These are phyloP conservation scores for Heliamphora exappendiculata DNA, from an alignment of 148 eudicot species.

Conservation along the genomic window DNA sequence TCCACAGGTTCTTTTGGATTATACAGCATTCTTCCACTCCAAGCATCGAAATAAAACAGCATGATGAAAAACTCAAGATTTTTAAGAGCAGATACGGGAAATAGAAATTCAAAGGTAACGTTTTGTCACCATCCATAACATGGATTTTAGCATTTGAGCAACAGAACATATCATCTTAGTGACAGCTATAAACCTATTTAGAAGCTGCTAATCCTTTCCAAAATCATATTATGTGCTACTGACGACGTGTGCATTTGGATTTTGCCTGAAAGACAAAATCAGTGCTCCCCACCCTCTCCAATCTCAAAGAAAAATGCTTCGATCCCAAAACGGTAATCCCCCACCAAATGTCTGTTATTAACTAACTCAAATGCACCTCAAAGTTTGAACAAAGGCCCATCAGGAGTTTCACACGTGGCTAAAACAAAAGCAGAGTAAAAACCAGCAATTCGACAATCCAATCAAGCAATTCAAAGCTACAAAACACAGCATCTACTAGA, in stretches of 20 bases:
- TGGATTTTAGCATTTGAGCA: background rate
- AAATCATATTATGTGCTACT: background rate
- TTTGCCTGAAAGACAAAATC: background rate
- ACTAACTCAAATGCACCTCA: background rate
- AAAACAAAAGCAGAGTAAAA: background rate
- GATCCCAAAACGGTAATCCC: background rate
- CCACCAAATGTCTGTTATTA: background rate
- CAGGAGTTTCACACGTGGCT: background rate
- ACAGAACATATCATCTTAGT: background rate
- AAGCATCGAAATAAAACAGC: background rate
- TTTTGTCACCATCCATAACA: background rate
- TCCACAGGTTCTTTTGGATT: background rate
- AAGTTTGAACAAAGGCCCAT: background rate
- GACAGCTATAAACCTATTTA: background rate
- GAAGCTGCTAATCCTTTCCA: background rate
- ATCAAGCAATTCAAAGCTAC: background rate
- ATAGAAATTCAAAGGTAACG: background rate
- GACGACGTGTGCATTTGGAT: background rate
- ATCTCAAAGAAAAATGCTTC: background rate
- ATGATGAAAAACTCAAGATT: background rate
- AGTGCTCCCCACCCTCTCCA: background rate
- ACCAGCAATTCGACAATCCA: constrained; percentile 1
- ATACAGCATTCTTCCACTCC: background rate
- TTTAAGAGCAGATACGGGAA: background rate
- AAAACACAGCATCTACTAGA: background rate